These are phyloP conservation scores for Dendrocalamus sinicus DNA, from an alignment of 176 grass and related monocot species.

Conservation along the genomic window DNA sequence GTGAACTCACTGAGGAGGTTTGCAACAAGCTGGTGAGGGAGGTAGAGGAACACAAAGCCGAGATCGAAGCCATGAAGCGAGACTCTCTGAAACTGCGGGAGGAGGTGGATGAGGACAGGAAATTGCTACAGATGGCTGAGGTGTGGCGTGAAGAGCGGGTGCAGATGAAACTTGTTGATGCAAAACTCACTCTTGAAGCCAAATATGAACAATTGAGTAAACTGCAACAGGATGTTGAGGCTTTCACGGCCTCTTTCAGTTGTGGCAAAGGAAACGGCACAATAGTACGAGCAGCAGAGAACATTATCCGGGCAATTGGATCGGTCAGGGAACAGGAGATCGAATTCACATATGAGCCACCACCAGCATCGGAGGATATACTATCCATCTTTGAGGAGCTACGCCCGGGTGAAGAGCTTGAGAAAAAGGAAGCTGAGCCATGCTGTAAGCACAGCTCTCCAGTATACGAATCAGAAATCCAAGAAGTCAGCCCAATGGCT, in stretches of 20 bases:
- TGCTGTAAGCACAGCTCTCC: slow-evolving; percentile 46
- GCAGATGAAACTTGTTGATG: slow-evolving; percentile 96
- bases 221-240: slow-evolving; percentile 61
- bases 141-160: slow-evolving; percentile 95
- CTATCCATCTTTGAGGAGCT: slow-evolving; percentile 83
- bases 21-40: slow-evolving; percentile 88
- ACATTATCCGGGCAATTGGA: slow-evolving; percentile 54
- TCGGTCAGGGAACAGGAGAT: slow-evolving; percentile 54
- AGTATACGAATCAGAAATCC: slow-evolving; percentile 53
- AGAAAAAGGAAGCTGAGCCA: slow-evolving; percentile 46
- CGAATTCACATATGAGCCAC: slow-evolving; percentile 70
- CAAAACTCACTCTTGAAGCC: slow-evolving; percentile 80
- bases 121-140: slow-evolving; percentile 93
- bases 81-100: slow-evolving; percentile 63
- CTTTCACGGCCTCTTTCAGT: slow-evolving; percentile 42
- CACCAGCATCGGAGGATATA: slow-evolving; percentile 74
- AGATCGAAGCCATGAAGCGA: slow-evolving; percentile 70
- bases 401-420: slow-evolving; percentile 31
- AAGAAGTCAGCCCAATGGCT: slow-evolving; percentile 40
- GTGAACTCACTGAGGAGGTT: slow-evolving; percentile 80
- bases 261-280: slow-evolving; percentile 45
- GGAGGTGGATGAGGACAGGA: slow-evolving; percentile 82
- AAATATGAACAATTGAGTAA: slow-evolving; percentile 76
- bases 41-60: slow-evolving; percentile 78
- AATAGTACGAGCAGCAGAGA: slow-evolving; percentile 49